Evolutionary conservation across 1,284 basidiomycete species (phyloP), one percentile per base, ranked within the genome.

Genomic region (Apiotrichum akiyoshidainum): DNA sequence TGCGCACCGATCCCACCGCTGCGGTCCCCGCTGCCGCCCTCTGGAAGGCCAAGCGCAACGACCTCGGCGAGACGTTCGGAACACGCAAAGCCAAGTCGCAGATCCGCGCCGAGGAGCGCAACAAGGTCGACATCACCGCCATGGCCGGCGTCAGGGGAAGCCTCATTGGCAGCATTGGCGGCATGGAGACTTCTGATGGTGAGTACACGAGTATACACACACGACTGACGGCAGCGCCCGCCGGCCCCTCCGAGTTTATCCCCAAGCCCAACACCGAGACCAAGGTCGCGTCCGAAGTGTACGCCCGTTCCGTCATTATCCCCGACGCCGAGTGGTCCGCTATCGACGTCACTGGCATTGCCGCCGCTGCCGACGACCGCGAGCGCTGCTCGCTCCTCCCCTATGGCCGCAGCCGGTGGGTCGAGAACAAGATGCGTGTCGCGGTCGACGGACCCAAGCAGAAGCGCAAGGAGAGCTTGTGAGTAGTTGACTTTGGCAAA

Each of bases 41-140:
- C 63, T 86, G 85, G 59, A 78, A 83, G 48, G 82, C 84, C 52
- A 86, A 86, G 39, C 83, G 88, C 33, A 89, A 85, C 60, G 81
- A 84, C n/a, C 84, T 97, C 1, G 93, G 93, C 35, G 87, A 91
- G 72, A 85, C 88, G 1, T 97, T 97, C 66, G 93, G 93, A 22
- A 95, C 92, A 14, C 90, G 91, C 78, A 96, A 95, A 73, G 90
- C 91, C 41, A 88, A 91, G 77, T 85, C 86, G 16, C 86, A 85
- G 34, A 92, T 96, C 68, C 84, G 85, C 58, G 87, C 90, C 2
- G 84, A 85, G 59, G 91, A 92, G 76, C 83, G 93, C 61, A 93
- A 93, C 79, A 86, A 86, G 72, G 86, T 97, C 40, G 90, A 95
- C 77, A 84, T 89, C 16, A 81, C 82, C 54, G 90, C 90, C 1